Conservation (phyloP, 352 stramenopile genomes). For the Phytophthora palmivora region DNA sequence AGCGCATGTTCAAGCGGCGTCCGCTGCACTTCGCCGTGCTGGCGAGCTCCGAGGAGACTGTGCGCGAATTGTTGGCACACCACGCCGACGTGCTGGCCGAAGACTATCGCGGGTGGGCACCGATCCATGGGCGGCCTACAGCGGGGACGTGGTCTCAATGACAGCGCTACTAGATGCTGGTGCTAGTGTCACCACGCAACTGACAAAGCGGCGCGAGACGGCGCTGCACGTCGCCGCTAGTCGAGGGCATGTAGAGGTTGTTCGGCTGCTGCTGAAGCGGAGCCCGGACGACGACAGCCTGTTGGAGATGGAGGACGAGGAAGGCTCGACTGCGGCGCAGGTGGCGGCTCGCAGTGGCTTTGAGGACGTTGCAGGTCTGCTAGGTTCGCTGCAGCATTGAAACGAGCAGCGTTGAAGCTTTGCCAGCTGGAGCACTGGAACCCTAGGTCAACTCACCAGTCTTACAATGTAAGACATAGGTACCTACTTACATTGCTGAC, state of each 20-base stretch:
- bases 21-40: conserved; percentile 75
- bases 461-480: no score
- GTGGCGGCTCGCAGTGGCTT: conserved; percentile 32
- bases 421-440: not conserved
- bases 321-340: conserved; percentile 34
- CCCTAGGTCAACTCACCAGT: not conserved
- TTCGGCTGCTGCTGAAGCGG: conserved; percentile 33
- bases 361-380: conserved; percentile 34
- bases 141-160: conserved; percentile 34
- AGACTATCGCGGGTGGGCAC: conserved; percentile 69
- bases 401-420: conserved; percentile 2
- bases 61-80: conserved; percentile 49
- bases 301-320: conserved; percentile 27
- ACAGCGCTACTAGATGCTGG: conserved; percentile 33
- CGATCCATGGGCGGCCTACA: conserved; percentile 67
- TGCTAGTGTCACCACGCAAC: conserved; percentile 20
- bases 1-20: conserved; percentile 70
- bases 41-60: conserved; percentile 37
- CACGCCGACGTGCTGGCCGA: conserved; percentile 44
- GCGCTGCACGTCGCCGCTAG: conserved; percentile 48
- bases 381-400: conserved; percentile 7
- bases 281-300: conserved; percentile 11
- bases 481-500: conserved; percentile 19
- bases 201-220: conserved; percentile 39
- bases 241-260: conserved; percentile 27